Evolutionary conservation across 306 rosid genomes (phyloP).

Genomic region (Nissolia schottii): DNA sequence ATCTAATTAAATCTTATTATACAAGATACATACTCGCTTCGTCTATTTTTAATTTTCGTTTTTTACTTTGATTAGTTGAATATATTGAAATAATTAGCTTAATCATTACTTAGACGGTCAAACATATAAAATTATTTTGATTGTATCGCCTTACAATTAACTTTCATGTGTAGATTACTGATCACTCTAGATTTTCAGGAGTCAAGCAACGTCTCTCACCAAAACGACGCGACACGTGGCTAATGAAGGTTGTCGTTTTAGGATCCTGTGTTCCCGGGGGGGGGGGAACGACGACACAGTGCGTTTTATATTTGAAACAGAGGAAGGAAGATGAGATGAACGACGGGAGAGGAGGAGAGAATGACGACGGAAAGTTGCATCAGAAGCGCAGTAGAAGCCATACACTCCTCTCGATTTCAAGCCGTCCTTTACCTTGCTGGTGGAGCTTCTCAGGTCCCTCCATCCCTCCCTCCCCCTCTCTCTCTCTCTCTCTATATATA

Average conservation of each 20-base stretch:
- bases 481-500: background rate
- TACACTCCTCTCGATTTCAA: constrained; percentile 66
- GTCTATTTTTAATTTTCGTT: too few species aligned
- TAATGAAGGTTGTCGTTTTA: background rate
- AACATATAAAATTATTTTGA: too few species aligned
- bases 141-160: too few species aligned
- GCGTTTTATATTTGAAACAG: background rate
- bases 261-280: background rate
- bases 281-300: background rate
- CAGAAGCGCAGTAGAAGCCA: constrained; percentile 52
- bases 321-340: background rate
- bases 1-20: too few species aligned
- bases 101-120: too few species aligned
- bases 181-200: background rate
- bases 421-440: constrained; percentile 69
- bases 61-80: too few species aligned
- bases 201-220: background rate
- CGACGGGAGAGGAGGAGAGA: background rate
- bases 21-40: too few species aligned
- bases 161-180: too few species aligned
- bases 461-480: background rate
- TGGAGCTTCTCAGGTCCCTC: constrained; percentile 75
- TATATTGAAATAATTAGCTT: too few species aligned
- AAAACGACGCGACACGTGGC: background rate
- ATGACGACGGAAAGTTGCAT: constrained; percentile 55